phyloP scores from a whole-genome alignment of 768 basidiomycete species.

The Bullera alba region DNA sequence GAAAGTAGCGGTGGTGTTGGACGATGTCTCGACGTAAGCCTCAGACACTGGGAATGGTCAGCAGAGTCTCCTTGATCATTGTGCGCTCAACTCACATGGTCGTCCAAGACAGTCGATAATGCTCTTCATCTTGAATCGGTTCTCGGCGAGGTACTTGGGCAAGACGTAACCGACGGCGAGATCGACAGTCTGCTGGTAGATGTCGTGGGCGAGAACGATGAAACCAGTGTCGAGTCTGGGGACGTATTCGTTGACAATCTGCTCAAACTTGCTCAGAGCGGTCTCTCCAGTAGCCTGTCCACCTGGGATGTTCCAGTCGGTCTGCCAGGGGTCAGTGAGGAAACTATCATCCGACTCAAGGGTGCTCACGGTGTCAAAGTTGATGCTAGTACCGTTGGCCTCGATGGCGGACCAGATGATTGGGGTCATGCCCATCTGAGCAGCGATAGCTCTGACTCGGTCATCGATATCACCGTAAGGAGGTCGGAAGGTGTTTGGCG shows the following conservation, averaged over 20 bases:
- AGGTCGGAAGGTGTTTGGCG: slow-evolving; percentile 71
- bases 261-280: slow-evolving; percentile 62
- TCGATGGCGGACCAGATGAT: slow-evolving; percentile 69
- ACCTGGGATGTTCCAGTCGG: slow-evolving; percentile 73
- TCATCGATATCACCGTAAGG: slow-evolving; percentile 62
- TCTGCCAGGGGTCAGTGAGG: slow-evolving; percentile 36
- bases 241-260: slow-evolving; percentile 60
- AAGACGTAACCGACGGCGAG: slow-evolving; percentile 80
- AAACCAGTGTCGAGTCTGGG: slow-evolving; percentile 63
- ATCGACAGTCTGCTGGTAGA: slow-evolving; percentile 77
- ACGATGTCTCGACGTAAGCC: slow-evolving; percentile 75
- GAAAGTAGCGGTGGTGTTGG: slow-evolving; percentile 51
- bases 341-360: slow-evolving; percentile 57
- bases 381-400: slow-evolving; percentile 50
- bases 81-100: slow-evolving; percentile 18
- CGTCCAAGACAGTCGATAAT: slow-evolving; percentile 62
- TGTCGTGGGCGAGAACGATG: slow-evolving; percentile 74
- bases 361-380: slow-evolving; percentile 58
- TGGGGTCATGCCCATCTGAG: slow-evolving; percentile 73
- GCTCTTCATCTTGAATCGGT: slow-evolving; percentile 67
- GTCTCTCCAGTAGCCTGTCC: slow-evolving; percentile 57
- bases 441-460: slow-evolving; percentile 74
- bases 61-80: not conserved
- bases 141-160: slow-evolving; percentile 63
- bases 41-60: slow-evolving; percentile 48